Evolutionary conservation across 257 asterid genomes (phyloP).

Genomic region (Solanum ossicruentum): DNA sequence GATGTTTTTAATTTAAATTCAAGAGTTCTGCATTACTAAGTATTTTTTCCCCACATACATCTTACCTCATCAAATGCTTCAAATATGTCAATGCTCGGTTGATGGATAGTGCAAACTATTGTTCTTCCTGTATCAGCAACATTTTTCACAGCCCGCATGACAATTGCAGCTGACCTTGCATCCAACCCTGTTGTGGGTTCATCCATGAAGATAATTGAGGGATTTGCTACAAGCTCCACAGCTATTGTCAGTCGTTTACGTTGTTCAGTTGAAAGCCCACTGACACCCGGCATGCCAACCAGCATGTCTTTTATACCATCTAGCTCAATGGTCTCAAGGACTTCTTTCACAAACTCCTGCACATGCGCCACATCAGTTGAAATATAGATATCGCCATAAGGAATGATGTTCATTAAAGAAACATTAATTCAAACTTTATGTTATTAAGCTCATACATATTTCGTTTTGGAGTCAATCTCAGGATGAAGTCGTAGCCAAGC

Average conservation of each 20-base stretch:
- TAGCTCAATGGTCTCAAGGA: slow-evolving; percentile 47
- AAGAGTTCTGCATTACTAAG: neutral
- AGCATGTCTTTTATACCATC: slow-evolving; percentile 29
- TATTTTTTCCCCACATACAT: neutral
- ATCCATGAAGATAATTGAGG: slow-evolving; percentile 45
- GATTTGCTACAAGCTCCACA: slow-evolving; percentile 55
- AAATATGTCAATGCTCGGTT: slow-evolving; percentile 46
- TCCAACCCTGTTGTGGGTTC: slow-evolving; percentile 58
- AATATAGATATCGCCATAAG: neutral
- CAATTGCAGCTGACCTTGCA: slow-evolving; percentile 56
- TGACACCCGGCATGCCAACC: slow-evolving; percentile 40
- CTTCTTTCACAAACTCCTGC: slow-evolving; percentile 49
- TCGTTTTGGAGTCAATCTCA: slow-evolving; percentile 23
- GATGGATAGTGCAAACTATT: slow-evolving; percentile 54
- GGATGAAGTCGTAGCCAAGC: slow-evolving; percentile 56
- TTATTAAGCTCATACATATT: slow-evolving; percentile 15
- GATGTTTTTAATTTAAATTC: neutral
- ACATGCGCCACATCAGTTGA: neutral
- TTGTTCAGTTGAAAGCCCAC: slow-evolving; percentile 50
- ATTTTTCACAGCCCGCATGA: slow-evolving; percentile 47
- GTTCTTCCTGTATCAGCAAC: slow-evolving; percentile 48
- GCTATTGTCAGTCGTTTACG: slow-evolving; percentile 45
- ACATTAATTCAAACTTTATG: neutral
- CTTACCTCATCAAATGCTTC: slow-evolving; percentile 35
- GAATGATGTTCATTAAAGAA: neutral